These are phyloP conservation scores for Paecilomyces sp. DNA, from an alignment of 2,329 filamentous ascomycete genomes.

Conservation along the genomic window DNA sequence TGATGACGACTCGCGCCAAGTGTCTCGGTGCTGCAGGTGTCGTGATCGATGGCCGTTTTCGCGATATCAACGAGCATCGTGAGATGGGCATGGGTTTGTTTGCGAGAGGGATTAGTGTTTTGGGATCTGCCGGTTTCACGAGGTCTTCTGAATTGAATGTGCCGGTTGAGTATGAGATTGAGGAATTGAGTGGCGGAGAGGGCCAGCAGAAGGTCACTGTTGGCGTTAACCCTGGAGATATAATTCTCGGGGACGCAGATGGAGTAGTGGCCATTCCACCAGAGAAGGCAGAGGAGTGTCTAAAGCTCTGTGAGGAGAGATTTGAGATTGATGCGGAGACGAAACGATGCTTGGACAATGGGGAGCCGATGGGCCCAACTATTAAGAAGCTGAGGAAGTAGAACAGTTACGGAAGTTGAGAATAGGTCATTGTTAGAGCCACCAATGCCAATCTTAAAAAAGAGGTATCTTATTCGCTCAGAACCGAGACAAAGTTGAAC, in stretches of 20 bases:
- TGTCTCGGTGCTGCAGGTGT: conserved; percentile 28
- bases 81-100: conserved; percentile 23
- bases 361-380: conserved; percentile 27
- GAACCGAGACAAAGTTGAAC: too few species aligned
- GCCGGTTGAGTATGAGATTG: conserved; percentile 21
- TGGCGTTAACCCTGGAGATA: conserved; percentile 25
- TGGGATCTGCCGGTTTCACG: conserved; percentile 29
- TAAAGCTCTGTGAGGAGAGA: conserved; percentile 24
- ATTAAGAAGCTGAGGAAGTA: conserved; percentile 28
- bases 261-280: conserved; percentile 9
- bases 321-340: conserved; percentile 30
- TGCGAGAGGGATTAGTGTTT: conserved; percentile 21
- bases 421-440: too few species aligned
- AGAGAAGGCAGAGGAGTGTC: conserved; percentile 19
- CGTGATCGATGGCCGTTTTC: conserved; percentile 32
- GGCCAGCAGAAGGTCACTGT: conserved; percentile 9
- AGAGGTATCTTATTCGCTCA: too few species aligned
- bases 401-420: background rate
- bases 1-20: conserved; percentile 31
- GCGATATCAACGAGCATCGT: conserved; percentile 28
- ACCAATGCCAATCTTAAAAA: too few species aligned
- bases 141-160: conserved; percentile 26
- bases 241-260: conserved; percentile 27
- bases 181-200: conserved; percentile 3
- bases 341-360: conserved; percentile 18